A percentile compares a stretch with the other conserved stretches of the same genome.
Evolutionary conservation across 176 grass and related monocot genomes (phyloP).

Genomic region (Carex scoparia): DNA sequence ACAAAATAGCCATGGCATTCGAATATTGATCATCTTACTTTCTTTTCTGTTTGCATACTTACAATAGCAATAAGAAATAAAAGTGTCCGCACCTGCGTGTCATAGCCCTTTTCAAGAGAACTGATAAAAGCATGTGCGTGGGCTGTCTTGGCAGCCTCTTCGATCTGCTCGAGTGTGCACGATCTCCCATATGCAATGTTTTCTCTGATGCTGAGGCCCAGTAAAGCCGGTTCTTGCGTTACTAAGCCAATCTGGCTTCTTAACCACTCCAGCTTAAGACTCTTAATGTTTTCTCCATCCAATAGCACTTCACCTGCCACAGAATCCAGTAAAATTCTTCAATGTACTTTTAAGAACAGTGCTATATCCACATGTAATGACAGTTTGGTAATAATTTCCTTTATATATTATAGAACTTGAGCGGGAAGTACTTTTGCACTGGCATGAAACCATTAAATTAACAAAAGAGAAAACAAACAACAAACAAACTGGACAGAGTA

Average conservation of each 20-base stretch:
- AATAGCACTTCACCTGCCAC: slow-evolving; percentile 91
- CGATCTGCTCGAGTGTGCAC: slow-evolving; percentile 88
- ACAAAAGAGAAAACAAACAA: neutral
- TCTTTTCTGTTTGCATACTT: neutral
- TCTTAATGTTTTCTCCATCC: slow-evolving; percentile 99
- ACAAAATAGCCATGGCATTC: neutral
- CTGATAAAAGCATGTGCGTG: slow-evolving; percentile 94
- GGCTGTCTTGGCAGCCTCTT: slow-evolving; percentile 97
- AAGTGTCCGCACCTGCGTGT: slow-evolving; percentile 67
- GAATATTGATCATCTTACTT: neutral
- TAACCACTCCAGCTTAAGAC: slow-evolving; percentile 93
- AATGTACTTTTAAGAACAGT: neutral
- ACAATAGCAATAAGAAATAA: slow-evolving; percentile 15
- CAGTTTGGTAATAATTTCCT: neutral
- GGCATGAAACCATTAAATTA: neutral
- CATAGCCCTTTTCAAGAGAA: slow-evolving; percentile 96
- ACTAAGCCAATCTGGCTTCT: slow-evolving; percentile 99
- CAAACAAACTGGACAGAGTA: neutral
- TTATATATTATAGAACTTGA: neutral
- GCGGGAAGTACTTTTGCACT: neutral
- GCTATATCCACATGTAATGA: neutral
- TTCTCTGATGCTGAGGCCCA: slow-evolving; percentile 93
- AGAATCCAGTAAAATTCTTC: neutral
- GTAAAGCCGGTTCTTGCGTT: slow-evolving; percentile 91
- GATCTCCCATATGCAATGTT: slow-evolving; percentile 97